phyloP scores from a whole-genome alignment of 164 flowering plant genomes.

The Aristolochia contorta region DNA sequence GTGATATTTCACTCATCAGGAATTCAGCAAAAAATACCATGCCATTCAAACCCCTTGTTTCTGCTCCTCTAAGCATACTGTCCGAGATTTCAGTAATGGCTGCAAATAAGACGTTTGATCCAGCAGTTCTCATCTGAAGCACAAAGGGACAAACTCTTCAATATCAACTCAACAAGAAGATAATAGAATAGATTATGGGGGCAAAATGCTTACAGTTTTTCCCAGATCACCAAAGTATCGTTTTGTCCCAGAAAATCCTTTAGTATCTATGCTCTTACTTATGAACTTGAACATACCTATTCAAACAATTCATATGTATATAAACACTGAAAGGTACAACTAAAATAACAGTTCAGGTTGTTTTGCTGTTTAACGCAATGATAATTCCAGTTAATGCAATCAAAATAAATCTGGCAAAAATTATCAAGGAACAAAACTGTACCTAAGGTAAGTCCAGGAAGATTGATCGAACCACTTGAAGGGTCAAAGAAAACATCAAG shows the following conservation, averaged over 20 bases:
- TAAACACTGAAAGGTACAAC: background rate
- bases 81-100: conserved; percentile 90
- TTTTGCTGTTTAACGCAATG: no score
- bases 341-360: background rate
- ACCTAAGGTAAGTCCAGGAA: conserved; percentile 91
- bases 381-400: no score
- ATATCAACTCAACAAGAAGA: background rate
- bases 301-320: background rate
- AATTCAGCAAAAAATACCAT: conserved; percentile 33
- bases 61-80: conserved; percentile 86
- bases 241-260: conserved; percentile 86
- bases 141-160: conserved; percentile 1
- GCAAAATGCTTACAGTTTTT: conserved; percentile 54
- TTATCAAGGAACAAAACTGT: conserved; percentile 10
- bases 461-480: conserved; percentile 52
- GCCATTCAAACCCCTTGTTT: conserved; percentile 81
- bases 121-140: conserved; percentile 75
- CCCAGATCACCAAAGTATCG: conserved; percentile 92
- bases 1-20: background rate
- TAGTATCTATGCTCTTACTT: conserved; percentile 61
- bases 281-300: conserved; percentile 81
- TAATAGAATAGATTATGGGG: conserved; percentile 4
- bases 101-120: conserved; percentile 83
- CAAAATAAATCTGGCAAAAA: no score
- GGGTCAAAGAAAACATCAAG: conserved; percentile 97